Percentiles rank a stretch among this genome's conserved stretches.
These are phyloP conservation scores for Singerocomus rubriflavus DNA, from an alignment of 1,284 basidiomycete genomes.

Conservation along the genomic window DNA sequence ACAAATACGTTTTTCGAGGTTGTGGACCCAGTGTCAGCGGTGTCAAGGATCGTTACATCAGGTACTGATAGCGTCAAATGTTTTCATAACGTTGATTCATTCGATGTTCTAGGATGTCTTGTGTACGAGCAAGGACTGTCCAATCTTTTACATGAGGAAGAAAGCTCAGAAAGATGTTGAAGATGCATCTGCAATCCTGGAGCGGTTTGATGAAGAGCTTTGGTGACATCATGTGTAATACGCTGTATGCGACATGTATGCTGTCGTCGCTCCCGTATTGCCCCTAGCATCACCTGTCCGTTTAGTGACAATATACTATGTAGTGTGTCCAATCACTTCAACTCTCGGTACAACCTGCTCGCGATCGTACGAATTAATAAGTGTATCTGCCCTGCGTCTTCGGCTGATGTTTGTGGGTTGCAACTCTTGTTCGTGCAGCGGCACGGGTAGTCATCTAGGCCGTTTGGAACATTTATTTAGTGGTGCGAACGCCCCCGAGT, in stretches of 20 bases:
- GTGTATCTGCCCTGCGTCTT: too few species aligned
- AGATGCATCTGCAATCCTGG: slow-evolving; percentile 71
- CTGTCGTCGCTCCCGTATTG: too few species aligned
- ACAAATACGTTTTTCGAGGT: slow-evolving; percentile 86
- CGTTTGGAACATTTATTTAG: too few species aligned
- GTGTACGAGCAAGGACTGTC: slow-evolving; percentile 96
- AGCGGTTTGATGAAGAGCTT: slow-evolving; percentile 75
- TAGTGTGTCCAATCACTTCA: too few species aligned
- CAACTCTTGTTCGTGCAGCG: too few species aligned
- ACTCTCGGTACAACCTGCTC: too few species aligned
- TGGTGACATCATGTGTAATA: slow-evolving; percentile 42
- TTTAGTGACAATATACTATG: too few species aligned
- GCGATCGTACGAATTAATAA: too few species aligned
- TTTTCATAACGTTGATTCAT: background rate
- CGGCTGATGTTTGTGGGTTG: too few species aligned
- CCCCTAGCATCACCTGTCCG: too few species aligned
- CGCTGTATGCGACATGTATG: background rate
- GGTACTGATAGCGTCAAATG: slow-evolving; percentile 40
- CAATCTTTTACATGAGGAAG: slow-evolving; percentile 97
- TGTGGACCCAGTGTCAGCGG: slow-evolving; percentile 97
- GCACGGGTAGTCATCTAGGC: too few species aligned
- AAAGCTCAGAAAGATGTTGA: slow-evolving; percentile 96
- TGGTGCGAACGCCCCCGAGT: too few species aligned
- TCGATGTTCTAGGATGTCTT: slow-evolving; percentile 73
- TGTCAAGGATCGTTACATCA: slow-evolving; percentile 96